Evolutionary conservation across 2,329 filamentous ascomycete genomes (phyloP), one percentile per base, ranked within the genome.

Genomic region (Penicillium sp.): DNA sequence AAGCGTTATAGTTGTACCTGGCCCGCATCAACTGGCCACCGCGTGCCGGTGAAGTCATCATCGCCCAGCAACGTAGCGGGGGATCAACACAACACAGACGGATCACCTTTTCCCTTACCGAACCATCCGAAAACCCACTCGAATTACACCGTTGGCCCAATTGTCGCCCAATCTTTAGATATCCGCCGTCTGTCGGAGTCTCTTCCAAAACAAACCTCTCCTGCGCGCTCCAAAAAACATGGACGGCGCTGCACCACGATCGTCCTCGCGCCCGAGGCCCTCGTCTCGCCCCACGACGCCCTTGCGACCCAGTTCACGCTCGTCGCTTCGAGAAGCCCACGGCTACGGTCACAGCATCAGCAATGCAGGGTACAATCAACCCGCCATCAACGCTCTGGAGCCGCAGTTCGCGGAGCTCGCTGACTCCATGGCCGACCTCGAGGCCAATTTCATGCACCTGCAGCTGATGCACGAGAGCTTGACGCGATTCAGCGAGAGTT

Each of bases 371-470:
- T 67, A 69, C 73, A 76, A 69, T 67, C 81, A 59, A 76, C 90
- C 91, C 6, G 71, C 72, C 0, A 83, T 97, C 54, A 90, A 92
- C 61, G 76, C 81, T 2, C 86, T 97, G 51, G 92, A 97, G 69
- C 90, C 91, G 0, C 87, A 89, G 13, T 97, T 99, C 71, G 90
- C 90, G 13, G 94, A 99, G 74, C 81, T 99, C 2, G 88, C 90
- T 9, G 94, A 99, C 71, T 88, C 89, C 52, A 92, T 97, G 84
- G 90, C 91, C 22, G 94, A 97, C 64, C 82, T 99, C 9, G 94
- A 99, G 76, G 90, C 91, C 54, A 97, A 99, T 71, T 91, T 97
- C 78, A 90, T 95, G 87, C 91, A 96, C 69, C 85, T 99, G 61
- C 92, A 97, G 72, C 77, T 96, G 57, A 95, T 99, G 86, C 91